Evolutionary conservation across 768 basidiomycete species (phyloP).

Genomic region (Rhodotorula taiwanensis): DNA sequence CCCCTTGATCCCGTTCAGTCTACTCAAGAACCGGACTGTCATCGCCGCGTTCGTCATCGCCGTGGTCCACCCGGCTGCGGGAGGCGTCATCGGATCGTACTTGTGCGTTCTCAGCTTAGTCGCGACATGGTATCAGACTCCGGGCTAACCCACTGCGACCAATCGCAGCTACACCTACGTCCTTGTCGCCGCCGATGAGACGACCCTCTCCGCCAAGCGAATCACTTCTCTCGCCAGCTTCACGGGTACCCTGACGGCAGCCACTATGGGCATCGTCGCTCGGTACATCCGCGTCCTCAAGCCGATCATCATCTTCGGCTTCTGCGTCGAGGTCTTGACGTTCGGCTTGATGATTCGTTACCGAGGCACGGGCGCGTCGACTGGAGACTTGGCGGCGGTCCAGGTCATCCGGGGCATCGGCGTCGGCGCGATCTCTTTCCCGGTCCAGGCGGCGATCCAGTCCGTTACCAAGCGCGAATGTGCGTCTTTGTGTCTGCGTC

Average conservation of each 20-base stretch:
- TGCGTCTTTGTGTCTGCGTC: neutral
- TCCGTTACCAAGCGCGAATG: slow-evolving; percentile 29
- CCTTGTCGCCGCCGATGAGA: slow-evolving; percentile 23
- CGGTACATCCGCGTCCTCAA: slow-evolving; percentile 42
- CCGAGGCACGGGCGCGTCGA: slow-evolving; percentile 35
- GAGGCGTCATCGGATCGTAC: slow-evolving; percentile 32
- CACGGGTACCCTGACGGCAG: slow-evolving; percentile 16
- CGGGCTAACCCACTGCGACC: no score
- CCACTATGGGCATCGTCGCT: slow-evolving; percentile 27
- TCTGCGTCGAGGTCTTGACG: slow-evolving; percentile 39
- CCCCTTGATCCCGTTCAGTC: slow-evolving; percentile 43
- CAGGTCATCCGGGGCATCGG: slow-evolving; percentile 41
- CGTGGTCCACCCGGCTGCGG: slow-evolving; percentile 42
- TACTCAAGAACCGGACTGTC: slow-evolving; percentile 42
- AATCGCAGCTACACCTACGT: slow-evolving; percentile 25
- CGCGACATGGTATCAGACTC: no score
- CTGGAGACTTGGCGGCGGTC: slow-evolving; percentile 41
- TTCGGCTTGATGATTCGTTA: slow-evolving; percentile 44
- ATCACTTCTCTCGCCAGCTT: slow-evolving; percentile 22
- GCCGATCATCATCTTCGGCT: slow-evolving; percentile 43
- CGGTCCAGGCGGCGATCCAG: slow-evolving; percentile 40
- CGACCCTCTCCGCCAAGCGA: slow-evolving; percentile 18
- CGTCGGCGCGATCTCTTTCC: slow-evolving; percentile 42
- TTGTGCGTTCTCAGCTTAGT: slow-evolving; percentile 16
- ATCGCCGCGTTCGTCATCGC: slow-evolving; percentile 41